Base-by-base conservation (phyloP, 495 filamentous ascomycete species). In the Cladorrhinum samala region DNA sequence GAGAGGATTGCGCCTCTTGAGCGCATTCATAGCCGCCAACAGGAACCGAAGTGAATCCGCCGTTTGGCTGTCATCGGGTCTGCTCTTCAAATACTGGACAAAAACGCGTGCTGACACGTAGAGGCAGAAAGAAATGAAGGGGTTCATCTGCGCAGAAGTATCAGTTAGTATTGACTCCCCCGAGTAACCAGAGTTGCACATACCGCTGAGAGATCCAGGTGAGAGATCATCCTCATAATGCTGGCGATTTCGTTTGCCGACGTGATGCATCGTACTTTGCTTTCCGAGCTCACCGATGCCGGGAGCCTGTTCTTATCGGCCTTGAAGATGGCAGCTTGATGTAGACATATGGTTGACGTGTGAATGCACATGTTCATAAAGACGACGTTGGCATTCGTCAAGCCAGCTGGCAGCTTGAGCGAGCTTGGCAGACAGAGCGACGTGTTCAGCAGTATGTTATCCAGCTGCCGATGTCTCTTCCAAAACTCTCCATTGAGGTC, bases 301-400 rank as follows among this genome's bases (percentile, higher is more conserved):
- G 91, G 82, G 59, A 96, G 76, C 49, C 81, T 77, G 66, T 97
- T 86, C 68, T 89, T 92, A 59, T 96, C 91, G 0, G 93, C 89
- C 67, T 96, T 97, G 78, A 90, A 96, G 17, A 97, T 96, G 17
- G 93, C 94, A 6, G 94, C 94, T 66, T 99, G 93, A 65, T 99
- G 93, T 6, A 97, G 78, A 68, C 94, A 97, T 40, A 99, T 97
- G 2, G 90, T 93, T 1, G 91, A 94, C 0, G 93, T 95, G 63
- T 97, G 93, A 30, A 97, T 90, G 61, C 86, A 88, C 88, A 97
- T 96, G 55, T 97, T 97, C 27, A 88, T 84, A 62, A 96, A 97
- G 17, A 99, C 83, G 46, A 94, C 83, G 59, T 96, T 99, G 7
- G 90, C 75, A 65, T 94, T 85, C 9, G 72, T 68, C 40, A 95